These are phyloP conservation scores for Paraphoma sp. DNA, from an alignment of 2,329 filamentous ascomycete species.

Conservation along the genomic window DNA sequence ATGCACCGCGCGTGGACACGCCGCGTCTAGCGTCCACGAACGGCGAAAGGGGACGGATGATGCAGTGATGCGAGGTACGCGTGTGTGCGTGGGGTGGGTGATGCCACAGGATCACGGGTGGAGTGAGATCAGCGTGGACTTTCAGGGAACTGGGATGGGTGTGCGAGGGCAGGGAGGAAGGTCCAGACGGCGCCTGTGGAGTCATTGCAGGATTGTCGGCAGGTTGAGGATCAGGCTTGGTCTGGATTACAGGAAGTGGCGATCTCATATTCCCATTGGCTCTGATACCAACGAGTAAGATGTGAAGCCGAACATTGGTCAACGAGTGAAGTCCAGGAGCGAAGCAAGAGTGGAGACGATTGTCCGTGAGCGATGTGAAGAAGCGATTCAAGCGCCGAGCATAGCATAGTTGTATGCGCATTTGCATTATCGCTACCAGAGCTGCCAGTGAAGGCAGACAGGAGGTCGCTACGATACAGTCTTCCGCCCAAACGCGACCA, in stretches of 20 bases:
- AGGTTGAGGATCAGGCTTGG: not conserved
- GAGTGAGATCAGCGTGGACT: not conserved
- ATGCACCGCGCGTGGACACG: no score
- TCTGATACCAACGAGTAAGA: no score
- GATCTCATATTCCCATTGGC: not conserved
- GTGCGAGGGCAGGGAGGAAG: no score
- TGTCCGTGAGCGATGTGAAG: not conserved
- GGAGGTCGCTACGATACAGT: conserved; percentile 5
- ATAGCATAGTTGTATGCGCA: conserved; percentile 7
- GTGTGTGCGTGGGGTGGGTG: not conserved
- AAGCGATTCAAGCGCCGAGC: conserved; percentile 19
- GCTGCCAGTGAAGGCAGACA: conserved; percentile 13
- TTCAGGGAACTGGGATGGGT: not conserved
- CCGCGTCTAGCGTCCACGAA: no score
- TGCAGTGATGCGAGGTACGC: conserved; percentile 1
- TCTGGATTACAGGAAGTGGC: not conserved
- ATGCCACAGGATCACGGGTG: not conserved
- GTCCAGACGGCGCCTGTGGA: no score
- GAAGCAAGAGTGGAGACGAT: not conserved
- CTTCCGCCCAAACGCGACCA: conserved; percentile 6
- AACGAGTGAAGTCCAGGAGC: not conserved
- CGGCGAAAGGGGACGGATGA: no score
- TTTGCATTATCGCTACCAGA: not conserved
- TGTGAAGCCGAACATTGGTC: not conserved
- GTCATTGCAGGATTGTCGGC: not conserved